Base-by-base conservation (phyloP, 495 filamentous ascomycete species). In the Neurospora sp. region DNA sequence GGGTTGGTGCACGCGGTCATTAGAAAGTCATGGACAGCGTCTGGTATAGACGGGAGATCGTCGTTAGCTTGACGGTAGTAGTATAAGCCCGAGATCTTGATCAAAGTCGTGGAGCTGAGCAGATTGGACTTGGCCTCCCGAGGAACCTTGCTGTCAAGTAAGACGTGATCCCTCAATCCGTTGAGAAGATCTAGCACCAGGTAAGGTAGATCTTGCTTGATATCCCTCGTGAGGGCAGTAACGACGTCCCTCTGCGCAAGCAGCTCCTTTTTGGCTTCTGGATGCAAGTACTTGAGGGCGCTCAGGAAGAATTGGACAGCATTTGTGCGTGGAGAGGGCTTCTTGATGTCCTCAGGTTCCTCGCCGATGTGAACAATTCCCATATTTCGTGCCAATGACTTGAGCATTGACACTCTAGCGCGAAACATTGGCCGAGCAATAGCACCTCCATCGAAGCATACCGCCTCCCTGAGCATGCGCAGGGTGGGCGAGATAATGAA, bases 401-500 rank as follows among this genome's bases (percentile, higher is more conserved):
- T 93, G 73, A 95, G 90, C 5, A 91, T 93, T 71, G 89, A 89
- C 69, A 91, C 88, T 75, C 92, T 85, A 23, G 88, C 87, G 37
- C 88, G 84, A 77, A 93, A 94, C 37, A 96, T 82, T 48, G 88
- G 86, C 46, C 87, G 88, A 14, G 93, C 92, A 27, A 92, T 84
- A 46, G 88, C 88, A 18, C 94, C 94, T 8, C 93, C 94, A 82
- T 97, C 93, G 76, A 94, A 94, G 39, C 85, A 88, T 16, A 91
- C 87, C 5, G 92, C 85, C 81, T 98, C 93, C 27, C 89, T 91
- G 69, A 98, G 85, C 69, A 98, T 84, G 73, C 93, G 88, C 62
- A 98, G 80, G 54, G 90, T 92, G 0, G 94, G 93, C 3, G 92
- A 94, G 74, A 98, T 94, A 48, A 97, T 83, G 82, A 92, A 92